Percentiles rank a stretch among this genome's conserved stretches.
phyloP scores from a whole-genome alignment of 2,329 filamentous ascomycete species.

The Scytalidium lignicola region DNA sequence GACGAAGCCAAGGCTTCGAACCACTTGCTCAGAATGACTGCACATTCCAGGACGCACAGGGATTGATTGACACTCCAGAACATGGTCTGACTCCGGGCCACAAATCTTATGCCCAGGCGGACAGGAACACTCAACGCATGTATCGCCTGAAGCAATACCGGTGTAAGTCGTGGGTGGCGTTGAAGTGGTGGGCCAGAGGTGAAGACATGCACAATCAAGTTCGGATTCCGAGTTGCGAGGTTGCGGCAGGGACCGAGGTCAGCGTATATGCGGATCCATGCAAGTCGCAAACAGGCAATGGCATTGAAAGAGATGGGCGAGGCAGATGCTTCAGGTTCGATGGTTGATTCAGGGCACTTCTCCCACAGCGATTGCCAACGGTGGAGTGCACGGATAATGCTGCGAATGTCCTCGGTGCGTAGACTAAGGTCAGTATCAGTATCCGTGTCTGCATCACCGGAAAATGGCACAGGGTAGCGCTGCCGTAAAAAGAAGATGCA shows the following conservation, averaged over 20 bases:
- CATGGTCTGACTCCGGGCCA: conserved; percentile 54
- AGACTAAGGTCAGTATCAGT: conserved; percentile 1
- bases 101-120: conserved; percentile 57
- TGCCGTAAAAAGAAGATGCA: conserved; percentile 60
- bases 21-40: conserved; percentile 52
- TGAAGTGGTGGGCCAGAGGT: conserved; percentile 52
- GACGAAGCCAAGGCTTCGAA: not conserved
- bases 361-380: conserved; percentile 57
- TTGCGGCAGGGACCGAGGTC: conserved; percentile 58
- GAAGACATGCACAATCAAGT: conserved; percentile 56
- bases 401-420: conserved; percentile 47
- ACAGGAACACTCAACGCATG: conserved; percentile 65
- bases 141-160: conserved; percentile 62
- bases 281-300: conserved; percentile 53
- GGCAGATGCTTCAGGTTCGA: conserved; percentile 46
- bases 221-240: conserved; percentile 60
- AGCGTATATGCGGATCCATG: conserved; percentile 61
- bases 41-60: conserved; percentile 57
- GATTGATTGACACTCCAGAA: conserved; percentile 60
- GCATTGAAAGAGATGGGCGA: conserved; percentile 64
- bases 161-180: conserved; percentile 53
- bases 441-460: not conserved
- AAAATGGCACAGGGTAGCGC: not conserved
- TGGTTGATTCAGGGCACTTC: conserved; percentile 30
- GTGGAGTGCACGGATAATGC: conserved; percentile 48